Percentiles rank a stretch among this genome's conserved stretches.
Conservation (phyloP, 306 rosid genomes). For the Cicer yamashitae region DNA sequence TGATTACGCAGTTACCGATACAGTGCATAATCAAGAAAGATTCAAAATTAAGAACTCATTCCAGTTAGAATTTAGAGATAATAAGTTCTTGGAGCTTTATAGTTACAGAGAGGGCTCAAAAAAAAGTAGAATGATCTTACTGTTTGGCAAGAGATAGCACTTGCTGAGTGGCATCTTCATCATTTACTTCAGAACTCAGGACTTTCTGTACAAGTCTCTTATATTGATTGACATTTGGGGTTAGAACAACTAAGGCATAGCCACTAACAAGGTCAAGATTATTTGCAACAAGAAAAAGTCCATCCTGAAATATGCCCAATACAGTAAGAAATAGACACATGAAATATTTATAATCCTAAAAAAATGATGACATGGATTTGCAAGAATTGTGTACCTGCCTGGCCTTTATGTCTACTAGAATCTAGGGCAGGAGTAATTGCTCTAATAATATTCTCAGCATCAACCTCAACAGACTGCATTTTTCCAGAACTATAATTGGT, state of each 20-base stretch:
- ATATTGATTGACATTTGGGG: conserved; percentile 87
- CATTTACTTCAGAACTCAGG: conserved; percentile 63
- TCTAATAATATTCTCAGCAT: conserved; percentile 71
- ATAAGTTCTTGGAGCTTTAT: background rate
- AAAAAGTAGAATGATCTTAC: conserved; percentile 39
- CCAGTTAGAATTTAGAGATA: background rate
- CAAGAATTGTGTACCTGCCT: conserved; percentile 66
- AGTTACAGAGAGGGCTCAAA: conserved; percentile 8
- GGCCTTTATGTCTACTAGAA: conserved; percentile 76
- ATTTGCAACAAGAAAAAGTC: conserved; percentile 83
- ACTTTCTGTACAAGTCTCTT: conserved; percentile 81
- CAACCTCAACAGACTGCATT: conserved; percentile 69
- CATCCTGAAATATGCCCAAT: conserved; percentile 66
- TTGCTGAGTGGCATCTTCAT: conserved; percentile 59
- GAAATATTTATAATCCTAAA: background rate
- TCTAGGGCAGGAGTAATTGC: conserved; percentile 80
- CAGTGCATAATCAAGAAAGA: background rate
- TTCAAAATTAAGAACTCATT: too few relatives aligned
- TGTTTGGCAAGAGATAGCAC: conserved; percentile 68
- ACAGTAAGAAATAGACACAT: conserved; percentile 27
- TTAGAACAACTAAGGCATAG: conserved; percentile 81
- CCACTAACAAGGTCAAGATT: conserved; percentile 77
- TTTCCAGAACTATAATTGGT: conserved; percentile 38
- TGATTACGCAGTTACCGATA: conserved; percentile 6
- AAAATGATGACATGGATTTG: background rate